Evolutionary conservation across 1,284 basidiomycete species (phyloP).

Genomic region (Microbotryum silenes-acaulis): DNA sequence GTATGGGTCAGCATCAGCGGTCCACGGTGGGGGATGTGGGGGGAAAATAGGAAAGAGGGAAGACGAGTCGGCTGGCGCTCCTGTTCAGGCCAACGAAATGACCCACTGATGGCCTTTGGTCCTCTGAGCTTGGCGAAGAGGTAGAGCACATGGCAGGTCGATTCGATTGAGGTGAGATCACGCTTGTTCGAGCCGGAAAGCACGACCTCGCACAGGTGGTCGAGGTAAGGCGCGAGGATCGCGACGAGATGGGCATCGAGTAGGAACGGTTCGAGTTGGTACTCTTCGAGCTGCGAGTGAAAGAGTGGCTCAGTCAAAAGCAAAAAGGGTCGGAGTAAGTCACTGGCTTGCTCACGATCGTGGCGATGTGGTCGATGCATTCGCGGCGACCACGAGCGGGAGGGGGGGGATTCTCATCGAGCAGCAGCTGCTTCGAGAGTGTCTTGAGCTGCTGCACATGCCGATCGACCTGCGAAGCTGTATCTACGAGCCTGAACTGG

Average conservation of each 20-base stretch:
- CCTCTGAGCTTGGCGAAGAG: constrained; percentile 82
- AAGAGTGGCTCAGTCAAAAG: no score
- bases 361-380: no score
- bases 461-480: no score
- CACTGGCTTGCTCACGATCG: no score
- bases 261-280: constrained; percentile 88
- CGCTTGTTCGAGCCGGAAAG: constrained; percentile 35
- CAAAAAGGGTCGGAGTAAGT: no score
- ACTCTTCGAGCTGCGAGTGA: constrained; percentile 62
- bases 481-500: no score
- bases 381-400: no score
- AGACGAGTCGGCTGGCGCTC: neutral
- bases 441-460: no score
- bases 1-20: neutral
- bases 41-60: neutral
- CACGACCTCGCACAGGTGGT: constrained; percentile 50
- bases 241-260: constrained; percentile 90
- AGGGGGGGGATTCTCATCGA: no score
- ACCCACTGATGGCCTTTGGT: constrained; percentile 83
- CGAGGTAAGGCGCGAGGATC: constrained; percentile 70
- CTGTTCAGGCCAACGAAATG: no score
- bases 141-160: constrained; percentile 64
- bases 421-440: no score
- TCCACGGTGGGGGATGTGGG: neutral
- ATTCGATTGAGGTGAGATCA: constrained; percentile 44